Base-by-base conservation (phyloP, 164 flowering plant species). In the Vitis vinifera region DNA sequence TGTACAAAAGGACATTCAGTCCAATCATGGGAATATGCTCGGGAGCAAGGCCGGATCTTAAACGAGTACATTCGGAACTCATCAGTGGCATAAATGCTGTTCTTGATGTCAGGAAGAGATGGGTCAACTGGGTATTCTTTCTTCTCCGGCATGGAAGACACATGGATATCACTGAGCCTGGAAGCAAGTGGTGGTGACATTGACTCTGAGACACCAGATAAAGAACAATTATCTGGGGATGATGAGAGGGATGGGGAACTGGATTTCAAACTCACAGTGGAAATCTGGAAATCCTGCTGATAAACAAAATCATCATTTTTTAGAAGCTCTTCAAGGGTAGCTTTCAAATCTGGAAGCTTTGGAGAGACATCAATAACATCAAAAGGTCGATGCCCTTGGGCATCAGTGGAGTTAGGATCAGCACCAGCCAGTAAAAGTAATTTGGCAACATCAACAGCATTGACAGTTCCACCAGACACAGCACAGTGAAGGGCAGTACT, bases 1-100 rank as follows among this genome's bases (percentile, higher is more conserved):
- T 88, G 92, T 19, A 84, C 92, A 68, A 88, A 88, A 16, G 92
- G 92, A 69, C 92, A 86, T 70, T 86, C 92, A 6, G 92, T 88
- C 92, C 92, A 88, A 67, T 86, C 92, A 67, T 88, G 92, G 5
- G 92, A 83, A 71, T 86, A 88, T 8, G 90, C 90, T 61, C 90
- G 72, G 9, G 92, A 88, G 72, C 92, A 86, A 60, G 92, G 92
- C 30, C 80, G 64, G 47, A 88, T 75, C 80, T 88, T 86, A 74
- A 86, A 88, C 5, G 90, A 78, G 69, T 72, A 88, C 87, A 88
- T 88, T 13, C 92, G 76, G 63, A 88, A 88, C 76, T 88, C 92
- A 63, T 88, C 92, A 0, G 87, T 85, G 3, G 85, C 72, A 68
- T 83, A 88, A 48, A 86, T 83, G 57, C 87, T 79, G 73, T 85